phyloP scores from a whole-genome alignment of 345 rosid species.

The Limnanthes douglasii region DNA sequence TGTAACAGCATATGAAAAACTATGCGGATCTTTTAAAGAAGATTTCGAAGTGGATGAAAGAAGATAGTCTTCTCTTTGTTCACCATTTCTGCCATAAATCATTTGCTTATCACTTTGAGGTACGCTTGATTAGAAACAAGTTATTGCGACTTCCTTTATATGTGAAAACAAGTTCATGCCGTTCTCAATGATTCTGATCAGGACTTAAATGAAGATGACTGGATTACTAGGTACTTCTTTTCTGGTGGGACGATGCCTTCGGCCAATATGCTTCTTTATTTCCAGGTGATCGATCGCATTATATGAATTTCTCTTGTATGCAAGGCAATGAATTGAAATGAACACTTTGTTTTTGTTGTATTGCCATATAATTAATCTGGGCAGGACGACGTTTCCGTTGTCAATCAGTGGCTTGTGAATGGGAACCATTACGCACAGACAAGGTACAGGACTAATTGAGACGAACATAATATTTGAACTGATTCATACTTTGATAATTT shows the following conservation, averaged over 20 bases:
- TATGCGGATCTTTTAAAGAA: conserved; percentile 59
- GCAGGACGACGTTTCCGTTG: conserved; percentile 61
- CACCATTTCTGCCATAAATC: conserved; percentile 81
- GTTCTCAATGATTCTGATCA: conserved; percentile 5
- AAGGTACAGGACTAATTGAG: conserved; percentile 20
- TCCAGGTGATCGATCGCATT: conserved; percentile 33
- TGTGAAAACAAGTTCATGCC: not conserved
- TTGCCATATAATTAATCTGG: not conserved
- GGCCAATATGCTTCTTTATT: conserved; percentile 72
- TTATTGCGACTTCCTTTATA: not conserved
- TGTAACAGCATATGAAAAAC: conserved; percentile 74
- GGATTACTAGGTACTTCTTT: conserved; percentile 85
- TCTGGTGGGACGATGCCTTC: conserved; percentile 90
- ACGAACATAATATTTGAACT: not conserved
- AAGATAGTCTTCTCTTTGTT: conserved; percentile 61
- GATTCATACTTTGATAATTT: not conserved
- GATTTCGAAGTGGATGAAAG: conserved; percentile 76
- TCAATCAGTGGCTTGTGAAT: conserved; percentile 64
- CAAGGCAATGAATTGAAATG: too few species aligned
- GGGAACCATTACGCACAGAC: conserved; percentile 83
- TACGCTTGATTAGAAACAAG: conserved; percentile 7
- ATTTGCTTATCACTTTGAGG: conserved; percentile 86
- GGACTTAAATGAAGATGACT: conserved; percentile 80
- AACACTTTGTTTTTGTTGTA: not conserved
- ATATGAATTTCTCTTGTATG: not conserved